Conservation (phyloP, 2,329 filamentous ascomycete genomes). For the Rosellinia necatrix region DNA sequence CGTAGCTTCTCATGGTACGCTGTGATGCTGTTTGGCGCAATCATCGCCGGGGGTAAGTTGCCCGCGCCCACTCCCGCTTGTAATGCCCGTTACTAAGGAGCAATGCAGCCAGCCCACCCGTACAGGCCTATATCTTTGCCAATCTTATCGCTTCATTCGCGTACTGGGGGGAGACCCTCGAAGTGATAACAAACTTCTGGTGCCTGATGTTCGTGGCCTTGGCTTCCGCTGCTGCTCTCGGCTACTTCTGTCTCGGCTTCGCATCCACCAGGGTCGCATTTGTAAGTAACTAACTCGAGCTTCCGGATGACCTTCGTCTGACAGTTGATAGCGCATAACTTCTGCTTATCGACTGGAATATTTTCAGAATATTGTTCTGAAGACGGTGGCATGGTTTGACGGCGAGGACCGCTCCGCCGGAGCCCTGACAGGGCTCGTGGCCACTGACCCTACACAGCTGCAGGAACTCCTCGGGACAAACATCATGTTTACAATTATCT, state of each 20-base stretch:
- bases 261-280: constrained; percentile 53
- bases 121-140: constrained; percentile 62
- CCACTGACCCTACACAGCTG: constrained; percentile 61
- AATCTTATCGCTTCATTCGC: constrained; percentile 50
- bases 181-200: constrained; percentile 57
- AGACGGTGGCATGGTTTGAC: constrained; percentile 65
- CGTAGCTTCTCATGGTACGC: constrained; percentile 36
- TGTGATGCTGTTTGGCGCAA: constrained; percentile 37
- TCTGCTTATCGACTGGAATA: constrained; percentile 63
- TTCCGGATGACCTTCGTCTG: not conserved
- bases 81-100: constrained; percentile 12
- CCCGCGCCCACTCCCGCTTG: not conserved
- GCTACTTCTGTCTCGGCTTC: constrained; percentile 57
- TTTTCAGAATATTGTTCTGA: constrained; percentile 61
- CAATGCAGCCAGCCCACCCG: constrained; percentile 47
- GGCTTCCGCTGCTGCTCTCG: constrained; percentile 55
- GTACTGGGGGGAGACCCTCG: constrained; percentile 33
- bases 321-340: constrained; percentile 47
- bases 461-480: constrained; percentile 67
- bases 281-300: constrained; percentile 32
- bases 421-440: constrained; percentile 60
- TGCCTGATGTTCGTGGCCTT: constrained; percentile 67
- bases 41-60: constrained; percentile 43
- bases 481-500: constrained; percentile 65
- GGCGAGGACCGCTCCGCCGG: constrained; percentile 62